phyloP scores from a whole-genome alignment of 73 alveolate genomes.

The Tetrahymena thermophila region DNA sequence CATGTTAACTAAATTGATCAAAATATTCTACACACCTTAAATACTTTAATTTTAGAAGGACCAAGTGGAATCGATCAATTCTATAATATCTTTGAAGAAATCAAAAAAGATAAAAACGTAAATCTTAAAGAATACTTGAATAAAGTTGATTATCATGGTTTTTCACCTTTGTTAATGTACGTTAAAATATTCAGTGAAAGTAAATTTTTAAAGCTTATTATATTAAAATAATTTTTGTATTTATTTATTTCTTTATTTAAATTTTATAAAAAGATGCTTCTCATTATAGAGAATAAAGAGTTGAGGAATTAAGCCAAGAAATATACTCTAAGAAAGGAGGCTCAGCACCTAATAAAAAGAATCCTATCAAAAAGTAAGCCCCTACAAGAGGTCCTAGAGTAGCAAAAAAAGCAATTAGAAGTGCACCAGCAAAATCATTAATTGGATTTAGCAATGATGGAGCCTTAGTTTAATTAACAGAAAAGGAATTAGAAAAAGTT shows the following conservation, averaged over 20 bases:
- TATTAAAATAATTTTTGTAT: not conserved
- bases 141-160: conserved; percentile 75
- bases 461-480: not conserved
- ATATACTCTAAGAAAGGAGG: conserved; percentile 2
- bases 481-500: not conserved
- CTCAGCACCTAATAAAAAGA: not conserved
- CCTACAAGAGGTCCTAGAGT: no score
- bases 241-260: no score
- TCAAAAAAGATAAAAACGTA: not conserved
- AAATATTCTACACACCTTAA: conserved; percentile 43
- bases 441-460: not conserved
- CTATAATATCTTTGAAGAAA: conserved; percentile 20
- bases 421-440: not conserved
- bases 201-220: not conserved
- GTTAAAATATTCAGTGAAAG: conserved; percentile 4
- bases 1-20: conserved; percentile 34
- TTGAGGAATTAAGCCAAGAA: conserved; percentile 8
- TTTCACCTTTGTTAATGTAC: conserved; percentile 72
- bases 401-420: not conserved
- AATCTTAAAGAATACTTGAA: conserved; percentile 49
- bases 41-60: conserved; percentile 45
- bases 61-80: conserved; percentile 44
- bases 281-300: not conserved
- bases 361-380: no score
- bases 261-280: not conserved